Percentiles rank a stretch among this genome's conserved stretches.
Evolutionary conservation across 495 filamentous ascomycete genomes (phyloP).

Genomic region (Daldinia decipiens): DNA sequence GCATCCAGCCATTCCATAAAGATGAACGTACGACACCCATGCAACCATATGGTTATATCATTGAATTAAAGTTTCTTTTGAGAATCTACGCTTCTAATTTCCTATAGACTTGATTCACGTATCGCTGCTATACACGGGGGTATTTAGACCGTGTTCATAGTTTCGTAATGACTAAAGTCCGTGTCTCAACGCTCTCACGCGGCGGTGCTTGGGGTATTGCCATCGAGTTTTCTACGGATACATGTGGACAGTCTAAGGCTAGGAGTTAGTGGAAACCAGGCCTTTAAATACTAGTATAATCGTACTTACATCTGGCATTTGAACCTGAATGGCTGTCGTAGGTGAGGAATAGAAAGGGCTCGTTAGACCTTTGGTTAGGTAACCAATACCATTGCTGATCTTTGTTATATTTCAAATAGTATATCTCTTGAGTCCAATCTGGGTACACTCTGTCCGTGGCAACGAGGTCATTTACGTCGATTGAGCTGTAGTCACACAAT

Average conservation of each 20-base stretch:
- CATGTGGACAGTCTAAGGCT: conserved; percentile 19
- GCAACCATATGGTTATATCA: no score
- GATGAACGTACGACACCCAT: not conserved
- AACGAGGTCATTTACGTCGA: conserved; percentile 18
- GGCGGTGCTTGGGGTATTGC: conserved; percentile 4
- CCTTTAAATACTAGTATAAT: not conserved
- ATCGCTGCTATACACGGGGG: not conserved
- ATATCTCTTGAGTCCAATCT: conserved; percentile 24
- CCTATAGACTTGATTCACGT: not conserved
- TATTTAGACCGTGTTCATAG: not conserved
- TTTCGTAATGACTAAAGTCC: conserved; percentile 22
- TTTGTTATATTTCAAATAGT: conserved; percentile 20
- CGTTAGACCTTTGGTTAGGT: conserved; percentile 13
- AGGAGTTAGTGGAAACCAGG: not conserved
- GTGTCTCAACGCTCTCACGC: conserved; percentile 18
- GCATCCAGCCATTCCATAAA: no score
- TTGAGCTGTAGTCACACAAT: conserved; percentile 21
- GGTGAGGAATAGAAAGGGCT: conserved; percentile 20
- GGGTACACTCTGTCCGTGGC: conserved; percentile 26
- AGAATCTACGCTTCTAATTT: not conserved
- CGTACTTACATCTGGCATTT: conserved; percentile 20
- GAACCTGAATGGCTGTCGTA: conserved; percentile 21
- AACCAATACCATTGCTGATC: conserved; percentile 24
- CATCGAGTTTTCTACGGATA: conserved; percentile 18
- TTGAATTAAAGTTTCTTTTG: not conserved